Percentiles rank a stretch among this genome's conserved stretches.
These are phyloP conservation scores for Marasmius sp. DNA, from an alignment of 1,284 basidiomycete species.

Conservation along the genomic window DNA sequence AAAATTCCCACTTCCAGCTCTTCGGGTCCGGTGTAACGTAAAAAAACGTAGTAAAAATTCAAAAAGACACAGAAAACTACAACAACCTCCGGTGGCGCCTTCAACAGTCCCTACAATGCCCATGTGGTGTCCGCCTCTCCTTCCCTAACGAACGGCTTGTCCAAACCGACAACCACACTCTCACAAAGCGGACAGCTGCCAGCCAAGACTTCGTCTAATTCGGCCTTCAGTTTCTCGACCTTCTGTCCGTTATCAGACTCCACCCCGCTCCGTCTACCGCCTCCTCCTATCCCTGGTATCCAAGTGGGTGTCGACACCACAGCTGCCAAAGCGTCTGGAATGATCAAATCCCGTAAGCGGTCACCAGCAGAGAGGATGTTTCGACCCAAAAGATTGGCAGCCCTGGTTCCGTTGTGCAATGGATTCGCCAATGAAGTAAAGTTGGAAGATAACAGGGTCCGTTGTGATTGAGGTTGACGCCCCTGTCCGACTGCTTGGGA, in stretches of 20 bases:
- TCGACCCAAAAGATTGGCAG: slow-evolving; percentile 68
- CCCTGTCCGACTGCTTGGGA: slow-evolving; percentile 22
- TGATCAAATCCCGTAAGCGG: slow-evolving; percentile 83
- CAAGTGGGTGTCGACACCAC: slow-evolving; percentile 65
- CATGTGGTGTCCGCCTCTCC: slow-evolving; percentile 83
- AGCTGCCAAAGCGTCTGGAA: slow-evolving; percentile 86
- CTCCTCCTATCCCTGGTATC: slow-evolving; percentile 65
- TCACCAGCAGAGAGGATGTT: slow-evolving; percentile 89
- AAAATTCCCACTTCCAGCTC: background rate
- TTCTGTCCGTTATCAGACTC: slow-evolving; percentile 60
- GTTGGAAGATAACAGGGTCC: slow-evolving; percentile 71
- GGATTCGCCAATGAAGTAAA: slow-evolving; percentile 54
- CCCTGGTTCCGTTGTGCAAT: slow-evolving; percentile 58
- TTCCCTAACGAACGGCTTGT: slow-evolving; percentile 81
- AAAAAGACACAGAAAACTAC: background rate
- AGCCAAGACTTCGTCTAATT: slow-evolving; percentile 86
- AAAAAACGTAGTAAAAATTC: background rate
- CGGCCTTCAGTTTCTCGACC: slow-evolving; percentile 68
- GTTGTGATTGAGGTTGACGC: slow-evolving; percentile 53
- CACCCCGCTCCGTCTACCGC: slow-evolving; percentile 43
- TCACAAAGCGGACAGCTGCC: slow-evolving; percentile 91
- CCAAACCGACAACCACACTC: slow-evolving; percentile 79
- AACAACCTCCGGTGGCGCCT: background rate
- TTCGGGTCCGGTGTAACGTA: background rate
- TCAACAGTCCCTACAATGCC: slow-evolving; percentile 53